Conservation (phyloP, 306 rosid species). For the Chamaecrista fasciculata region DNA sequence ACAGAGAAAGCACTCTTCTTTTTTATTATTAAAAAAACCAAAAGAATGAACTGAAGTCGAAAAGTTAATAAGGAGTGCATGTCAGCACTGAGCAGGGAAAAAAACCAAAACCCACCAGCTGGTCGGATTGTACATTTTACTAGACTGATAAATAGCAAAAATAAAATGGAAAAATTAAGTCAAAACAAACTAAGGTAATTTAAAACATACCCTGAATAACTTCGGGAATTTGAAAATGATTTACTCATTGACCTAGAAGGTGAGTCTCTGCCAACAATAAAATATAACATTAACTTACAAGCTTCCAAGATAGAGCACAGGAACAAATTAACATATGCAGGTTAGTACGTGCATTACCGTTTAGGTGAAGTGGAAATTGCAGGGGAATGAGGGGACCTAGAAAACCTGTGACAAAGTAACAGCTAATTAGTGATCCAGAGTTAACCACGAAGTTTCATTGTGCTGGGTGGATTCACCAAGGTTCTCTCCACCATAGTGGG, state of each 20-base stretch:
- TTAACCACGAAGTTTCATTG: slow-evolving; percentile 17
- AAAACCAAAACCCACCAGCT: slow-evolving; percentile 5
- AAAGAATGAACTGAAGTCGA: not conserved
- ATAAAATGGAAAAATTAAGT: not conserved
- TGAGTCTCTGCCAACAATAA: slow-evolving; percentile 42
- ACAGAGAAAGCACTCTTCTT: not conserved
- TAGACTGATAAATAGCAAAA: slow-evolving; percentile 1
- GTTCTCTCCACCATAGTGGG: slow-evolving; percentile 19
- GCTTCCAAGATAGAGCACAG: slow-evolving; percentile 14
- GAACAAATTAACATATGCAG: not conserved
- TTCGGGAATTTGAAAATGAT: slow-evolving; percentile 55
- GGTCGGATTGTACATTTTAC: slow-evolving; percentile 1
- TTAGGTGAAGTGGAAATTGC: slow-evolving; percentile 43
- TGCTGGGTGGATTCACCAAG: not conserved
- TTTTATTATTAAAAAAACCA: not conserved
- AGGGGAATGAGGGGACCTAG: slow-evolving; percentile 57
- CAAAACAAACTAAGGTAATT: slow-evolving; percentile 6
- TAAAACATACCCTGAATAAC: slow-evolving; percentile 53
- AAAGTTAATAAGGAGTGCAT: not conserved
- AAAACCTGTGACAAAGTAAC: slow-evolving; percentile 34
- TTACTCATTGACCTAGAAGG: slow-evolving; percentile 58
- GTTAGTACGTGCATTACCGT: slow-evolving; percentile 36
- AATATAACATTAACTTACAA: slow-evolving; percentile 18
- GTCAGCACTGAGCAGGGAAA: not conserved
- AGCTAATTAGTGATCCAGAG: slow-evolving; percentile 22